Evolutionary conservation across 148 eudicot genomes (phyloP).

Genomic region (Fagopyrum tataricum): DNA sequence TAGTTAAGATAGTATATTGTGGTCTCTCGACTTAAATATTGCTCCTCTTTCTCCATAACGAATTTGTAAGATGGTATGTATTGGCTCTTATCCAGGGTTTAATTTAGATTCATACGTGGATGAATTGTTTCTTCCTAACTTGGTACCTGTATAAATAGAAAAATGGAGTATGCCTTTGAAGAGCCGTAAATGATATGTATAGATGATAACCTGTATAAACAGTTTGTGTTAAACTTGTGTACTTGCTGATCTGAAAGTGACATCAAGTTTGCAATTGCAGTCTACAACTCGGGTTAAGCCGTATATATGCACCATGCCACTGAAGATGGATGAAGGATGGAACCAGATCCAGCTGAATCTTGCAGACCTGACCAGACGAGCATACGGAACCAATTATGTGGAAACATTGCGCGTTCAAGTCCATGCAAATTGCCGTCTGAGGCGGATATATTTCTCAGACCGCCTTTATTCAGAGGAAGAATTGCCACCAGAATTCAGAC

Average conservation of each 20-base stretch:
- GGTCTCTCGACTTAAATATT: not conserved
- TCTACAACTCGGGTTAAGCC: constrained; percentile 93
- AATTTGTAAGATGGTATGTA: not conserved
- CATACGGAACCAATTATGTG: constrained; percentile 94
- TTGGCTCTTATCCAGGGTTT: not conserved
- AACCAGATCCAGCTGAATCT: constrained; percentile 97
- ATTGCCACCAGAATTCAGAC: constrained; percentile 92
- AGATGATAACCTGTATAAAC: not conserved
- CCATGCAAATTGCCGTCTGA: constrained; percentile 91
- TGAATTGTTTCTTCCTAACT: not conserved
- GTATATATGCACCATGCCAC: constrained; percentile 97
- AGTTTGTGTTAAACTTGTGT: no score
- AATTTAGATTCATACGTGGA: not conserved
- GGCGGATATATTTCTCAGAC: constrained; percentile 91
- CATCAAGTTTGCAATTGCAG: constrained; percentile 26
- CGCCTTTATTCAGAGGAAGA: constrained; percentile 98
- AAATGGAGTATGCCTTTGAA: not conserved
- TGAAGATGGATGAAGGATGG: constrained; percentile 98
- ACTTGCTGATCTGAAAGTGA: not conserved
- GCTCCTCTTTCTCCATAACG: not conserved
- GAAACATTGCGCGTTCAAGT: constrained; percentile 97
- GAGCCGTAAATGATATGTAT: not conserved
- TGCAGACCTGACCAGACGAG: constrained; percentile 84
- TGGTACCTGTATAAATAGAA: not conserved
- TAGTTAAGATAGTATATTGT: not conserved